phyloP scores from a whole-genome alignment of 257 asterid genomes.

The Schizonepeta tenuifolia region DNA sequence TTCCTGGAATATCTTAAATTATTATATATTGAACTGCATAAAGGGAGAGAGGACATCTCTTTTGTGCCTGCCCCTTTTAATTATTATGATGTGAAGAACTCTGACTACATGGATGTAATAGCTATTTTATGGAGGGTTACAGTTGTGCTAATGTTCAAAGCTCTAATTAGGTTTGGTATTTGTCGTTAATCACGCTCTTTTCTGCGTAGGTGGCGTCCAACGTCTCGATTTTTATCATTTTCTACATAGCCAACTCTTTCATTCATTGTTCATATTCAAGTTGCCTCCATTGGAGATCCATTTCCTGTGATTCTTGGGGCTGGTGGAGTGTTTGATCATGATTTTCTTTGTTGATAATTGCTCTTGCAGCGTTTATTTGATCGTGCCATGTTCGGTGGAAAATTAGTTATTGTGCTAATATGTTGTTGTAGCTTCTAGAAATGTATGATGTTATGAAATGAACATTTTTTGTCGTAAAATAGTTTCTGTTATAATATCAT shows the following conservation, averaged over 20 bases:
- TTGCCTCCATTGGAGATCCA: constrained; percentile 11
- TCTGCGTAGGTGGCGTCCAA: constrained; percentile 10
- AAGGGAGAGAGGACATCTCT: constrained; percentile 15
- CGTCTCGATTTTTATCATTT: background rate
- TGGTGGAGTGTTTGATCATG: background rate
- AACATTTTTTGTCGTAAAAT: background rate
- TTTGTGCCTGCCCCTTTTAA: constrained; percentile 4
- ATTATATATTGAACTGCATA: constrained; percentile 7
- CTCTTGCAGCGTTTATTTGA: background rate
- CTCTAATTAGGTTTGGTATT: constrained; percentile 13
- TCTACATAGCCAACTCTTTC: constrained; percentile 20
- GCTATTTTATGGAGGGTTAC: constrained; percentile 44
- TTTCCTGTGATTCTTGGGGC: background rate
- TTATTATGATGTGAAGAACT: constrained; percentile 45
- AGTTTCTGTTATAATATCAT: background rate
- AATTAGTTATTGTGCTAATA: background rate
- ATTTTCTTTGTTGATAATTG: background rate
- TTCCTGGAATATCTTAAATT: background rate
- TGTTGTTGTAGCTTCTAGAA: constrained; percentile 27
- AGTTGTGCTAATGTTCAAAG: constrained; percentile 35
- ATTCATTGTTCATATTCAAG: constrained; percentile 1
- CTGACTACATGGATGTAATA: constrained; percentile 50
- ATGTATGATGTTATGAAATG: background rate
- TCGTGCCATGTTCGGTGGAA: background rate
- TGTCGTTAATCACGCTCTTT: background rate